Percentiles rank a stretch among this genome's conserved stretches.
phyloP scores from a whole-genome alignment of 345 rosid species.

The Ricinus communis region DNA sequence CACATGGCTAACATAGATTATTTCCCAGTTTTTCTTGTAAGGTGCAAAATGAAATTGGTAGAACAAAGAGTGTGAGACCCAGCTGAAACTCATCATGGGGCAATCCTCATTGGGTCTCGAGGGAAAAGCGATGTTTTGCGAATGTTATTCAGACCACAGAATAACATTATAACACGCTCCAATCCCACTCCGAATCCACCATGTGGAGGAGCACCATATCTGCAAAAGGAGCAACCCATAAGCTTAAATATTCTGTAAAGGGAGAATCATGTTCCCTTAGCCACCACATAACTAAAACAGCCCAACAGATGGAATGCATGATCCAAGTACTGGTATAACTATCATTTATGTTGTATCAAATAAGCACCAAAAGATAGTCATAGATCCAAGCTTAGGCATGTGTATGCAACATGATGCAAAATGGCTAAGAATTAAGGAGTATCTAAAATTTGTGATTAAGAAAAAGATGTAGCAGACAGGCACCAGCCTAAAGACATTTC shows the following conservation, averaged over 20 bases:
- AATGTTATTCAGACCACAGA: conserved; percentile 73
- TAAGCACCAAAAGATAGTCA: too few species aligned
- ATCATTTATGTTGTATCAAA: too few species aligned
- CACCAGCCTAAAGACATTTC: too few species aligned
- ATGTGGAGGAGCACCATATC: conserved; percentile 84
- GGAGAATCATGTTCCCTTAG: neutral
- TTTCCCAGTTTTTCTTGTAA: neutral
- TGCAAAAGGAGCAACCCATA: conserved; percentile 26
- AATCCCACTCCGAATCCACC: conserved; percentile 91
- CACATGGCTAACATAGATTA: neutral
- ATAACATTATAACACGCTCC: conserved; percentile 89
- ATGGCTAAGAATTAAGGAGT: too few species aligned
- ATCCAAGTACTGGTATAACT: too few species aligned
- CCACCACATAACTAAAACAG: too few species aligned
- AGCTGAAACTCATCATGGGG: conserved; percentile 42
- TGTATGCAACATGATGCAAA: too few species aligned
- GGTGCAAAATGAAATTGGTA: neutral
- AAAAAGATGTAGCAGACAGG: too few species aligned
- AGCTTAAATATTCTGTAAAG: neutral
- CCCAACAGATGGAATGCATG: too few species aligned
- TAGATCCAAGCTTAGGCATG: too few species aligned
- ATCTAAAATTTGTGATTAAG: too few species aligned
- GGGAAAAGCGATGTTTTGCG: conserved; percentile 82
- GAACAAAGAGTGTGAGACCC: neutral
- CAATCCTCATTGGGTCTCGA: conserved; percentile 72